These are phyloP conservation scores for Tetrapisispora namnaoensis DNA, from an alignment of 805 yeast species.

Conservation along the genomic window DNA sequence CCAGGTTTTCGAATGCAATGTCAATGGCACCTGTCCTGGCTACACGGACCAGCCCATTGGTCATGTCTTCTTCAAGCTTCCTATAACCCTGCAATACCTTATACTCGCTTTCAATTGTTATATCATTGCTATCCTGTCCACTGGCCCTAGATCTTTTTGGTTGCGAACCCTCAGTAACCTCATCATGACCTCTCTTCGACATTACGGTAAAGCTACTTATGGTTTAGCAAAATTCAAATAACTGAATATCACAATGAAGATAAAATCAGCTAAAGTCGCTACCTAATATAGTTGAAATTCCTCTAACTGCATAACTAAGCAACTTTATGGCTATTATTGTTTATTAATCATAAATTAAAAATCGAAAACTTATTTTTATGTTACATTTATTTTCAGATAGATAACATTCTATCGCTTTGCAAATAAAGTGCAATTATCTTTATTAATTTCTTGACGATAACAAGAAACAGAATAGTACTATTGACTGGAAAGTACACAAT, in stretches of 20 bases:
- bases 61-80: conserved; percentile 21
- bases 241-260: neutral
- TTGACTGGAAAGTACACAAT: too few relatives aligned
- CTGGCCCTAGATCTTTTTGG: conserved; percentile 1
- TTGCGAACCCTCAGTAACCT: neutral
- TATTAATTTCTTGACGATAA: too few relatives aligned
- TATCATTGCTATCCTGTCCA: neutral
- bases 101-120: conserved; percentile 12
- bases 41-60: conserved; percentile 38
- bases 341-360: too few relatives aligned
- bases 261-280: too few relatives aligned
- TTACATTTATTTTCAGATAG: too few relatives aligned
- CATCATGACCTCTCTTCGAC: neutral
- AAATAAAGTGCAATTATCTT: too few relatives aligned
- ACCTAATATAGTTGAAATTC: too few relatives aligned
- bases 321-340: too few relatives aligned
- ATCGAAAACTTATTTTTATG: too few relatives aligned
- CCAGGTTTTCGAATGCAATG: conserved; percentile 37
- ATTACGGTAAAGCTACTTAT: neutral
- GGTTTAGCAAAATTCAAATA: neutral
- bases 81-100: conserved; percentile 28
- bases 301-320: too few relatives aligned
- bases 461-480: too few relatives aligned
- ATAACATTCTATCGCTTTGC: too few relatives aligned
- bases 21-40: conserved; percentile 50